Base-by-base conservation (phyloP, 2,329 filamentous ascomycete genomes). In the Penicillium sp. region DNA sequence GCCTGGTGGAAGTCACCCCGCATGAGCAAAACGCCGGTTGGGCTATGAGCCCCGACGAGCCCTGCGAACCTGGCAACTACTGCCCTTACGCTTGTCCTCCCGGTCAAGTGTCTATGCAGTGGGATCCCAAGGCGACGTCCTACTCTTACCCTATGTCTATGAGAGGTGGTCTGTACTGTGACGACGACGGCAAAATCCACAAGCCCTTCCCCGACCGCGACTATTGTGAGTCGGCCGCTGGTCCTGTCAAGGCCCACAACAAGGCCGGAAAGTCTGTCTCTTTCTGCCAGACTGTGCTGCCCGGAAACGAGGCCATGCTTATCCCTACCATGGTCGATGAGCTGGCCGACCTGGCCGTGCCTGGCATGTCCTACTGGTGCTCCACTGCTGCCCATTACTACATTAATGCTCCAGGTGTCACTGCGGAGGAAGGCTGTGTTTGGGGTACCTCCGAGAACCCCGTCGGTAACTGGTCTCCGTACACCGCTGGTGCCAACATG, bases 261-360 rank as follows among this genome's bases (percentile, higher is more conserved):
- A 82, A 83, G 58, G 79, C 77, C 54, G 77, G 79, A 39, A 71
- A 73, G 32, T 63, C 76, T 13, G 77, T 88, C 48, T 80, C 86
- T 3, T 87, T 86, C 69, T 90, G 86, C 69, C 86, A 90, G 69
- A 90, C 86, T 4, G 83, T 88, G 13, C 70, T 89, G 53, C 86
- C 86, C 17, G 86, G 86, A 43, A 84, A 88, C 61, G 86, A 90
- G 71, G 83, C 83, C 53, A 90, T 90, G 85, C 74, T 89, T 58
- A 89, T 89, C 60, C 85, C 85, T 15, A 90, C 85, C n/a, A 68
- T 82, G 54, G 82, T 89, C 41, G 62, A 74, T 21, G 70, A 74
- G 54, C 67, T 62, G 22, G 73, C 75, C n/a, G 77, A 76, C 28
- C 73, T 91, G 48, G 85, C 87, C 43, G 85, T 90, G 32, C 87